Evolutionary conservation across 1,284 basidiomycete species (phyloP).

Genomic region (Apiotrichum montevideense): DNA sequence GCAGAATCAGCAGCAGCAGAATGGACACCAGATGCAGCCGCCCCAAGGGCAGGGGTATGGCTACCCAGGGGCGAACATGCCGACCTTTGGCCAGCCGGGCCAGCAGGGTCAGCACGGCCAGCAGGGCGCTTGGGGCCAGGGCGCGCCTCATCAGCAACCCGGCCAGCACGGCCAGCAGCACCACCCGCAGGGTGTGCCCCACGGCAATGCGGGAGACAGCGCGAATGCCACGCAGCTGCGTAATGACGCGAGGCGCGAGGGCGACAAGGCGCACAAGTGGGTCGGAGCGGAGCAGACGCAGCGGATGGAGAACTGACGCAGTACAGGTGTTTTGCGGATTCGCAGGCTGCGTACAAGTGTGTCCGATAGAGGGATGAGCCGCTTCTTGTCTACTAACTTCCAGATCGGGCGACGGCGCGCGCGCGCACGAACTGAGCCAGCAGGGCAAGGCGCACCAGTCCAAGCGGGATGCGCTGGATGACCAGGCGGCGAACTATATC

Average conservation of each 20-base stretch:
- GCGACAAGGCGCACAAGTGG: constrained; percentile 49
- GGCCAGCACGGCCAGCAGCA: constrained; percentile 11
- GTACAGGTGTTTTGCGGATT: constrained; percentile 37
- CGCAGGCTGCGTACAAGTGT: constrained; percentile 41
- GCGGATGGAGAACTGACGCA: not conserved
- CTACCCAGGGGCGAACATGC: constrained; percentile 15
- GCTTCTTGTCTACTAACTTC: not conserved
- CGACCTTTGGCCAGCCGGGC: constrained; percentile 3
- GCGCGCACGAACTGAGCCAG: constrained; percentile 75
- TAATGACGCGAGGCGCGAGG: constrained; percentile 64
- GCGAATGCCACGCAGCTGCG: constrained; percentile 51
- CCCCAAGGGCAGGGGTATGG: constrained; percentile 15
- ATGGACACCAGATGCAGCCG: constrained; percentile 18
- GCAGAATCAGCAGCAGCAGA: constrained; percentile 16
- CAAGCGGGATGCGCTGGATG: constrained; percentile 75
- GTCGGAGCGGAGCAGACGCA: not conserved
- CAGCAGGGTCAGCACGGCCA: constrained; percentile 2
- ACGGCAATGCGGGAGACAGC: too few relatives aligned
- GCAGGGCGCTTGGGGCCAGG: constrained; percentile 5
- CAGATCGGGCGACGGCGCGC: constrained; percentile 61
- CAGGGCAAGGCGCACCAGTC: constrained; percentile 75
- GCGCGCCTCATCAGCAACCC: constrained; percentile 5
- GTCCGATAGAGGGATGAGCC: constrained; percentile 2
- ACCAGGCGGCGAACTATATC: constrained; percentile 83
- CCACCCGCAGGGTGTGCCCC: constrained; percentile 4